Conservation (phyloP, 2,329 filamentous ascomycete species). For the Phaeosphaeriaceae sp. region DNA sequence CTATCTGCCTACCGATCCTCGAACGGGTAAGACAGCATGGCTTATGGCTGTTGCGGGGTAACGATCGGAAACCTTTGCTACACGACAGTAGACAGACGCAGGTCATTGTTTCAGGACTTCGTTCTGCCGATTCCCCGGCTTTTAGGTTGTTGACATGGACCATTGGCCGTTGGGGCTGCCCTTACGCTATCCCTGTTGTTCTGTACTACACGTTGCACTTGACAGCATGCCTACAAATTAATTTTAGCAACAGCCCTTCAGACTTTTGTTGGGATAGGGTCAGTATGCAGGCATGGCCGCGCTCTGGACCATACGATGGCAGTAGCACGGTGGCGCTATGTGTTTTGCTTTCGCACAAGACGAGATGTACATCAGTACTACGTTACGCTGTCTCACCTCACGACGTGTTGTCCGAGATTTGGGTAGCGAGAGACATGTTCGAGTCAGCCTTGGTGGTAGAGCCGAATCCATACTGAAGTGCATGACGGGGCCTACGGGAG, state of each 20-base stretch:
- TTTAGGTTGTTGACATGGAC: constrained; percentile 7
- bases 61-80: constrained; percentile 19
- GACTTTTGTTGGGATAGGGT: neutral
- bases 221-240: neutral
- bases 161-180: neutral
- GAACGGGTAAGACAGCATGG: constrained; percentile 39
- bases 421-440: constrained; percentile 1
- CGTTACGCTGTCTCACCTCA: constrained; percentile 17
- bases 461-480: neutral
- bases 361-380: constrained; percentile 10
- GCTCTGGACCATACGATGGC: neutral
- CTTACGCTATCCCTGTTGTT: neutral
- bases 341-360: constrained; percentile 10
- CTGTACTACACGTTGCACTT: neutral
- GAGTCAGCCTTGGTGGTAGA: neutral
- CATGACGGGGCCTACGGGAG: neutral
- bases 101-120: constrained; percentile 22
- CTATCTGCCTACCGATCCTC: constrained; percentile 35
- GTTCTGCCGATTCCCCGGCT: constrained; percentile 19
- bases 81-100: constrained; percentile 11
- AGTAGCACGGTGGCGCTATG: constrained; percentile 19
- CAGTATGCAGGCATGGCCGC: too few species aligned
- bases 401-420: constrained; percentile 4
- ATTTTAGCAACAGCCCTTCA: neutral
- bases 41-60: constrained; percentile 25